phyloP scores from a whole-genome alignment of 2,329 filamentous ascomycete species.

The Chaetomium globosum region DNA sequence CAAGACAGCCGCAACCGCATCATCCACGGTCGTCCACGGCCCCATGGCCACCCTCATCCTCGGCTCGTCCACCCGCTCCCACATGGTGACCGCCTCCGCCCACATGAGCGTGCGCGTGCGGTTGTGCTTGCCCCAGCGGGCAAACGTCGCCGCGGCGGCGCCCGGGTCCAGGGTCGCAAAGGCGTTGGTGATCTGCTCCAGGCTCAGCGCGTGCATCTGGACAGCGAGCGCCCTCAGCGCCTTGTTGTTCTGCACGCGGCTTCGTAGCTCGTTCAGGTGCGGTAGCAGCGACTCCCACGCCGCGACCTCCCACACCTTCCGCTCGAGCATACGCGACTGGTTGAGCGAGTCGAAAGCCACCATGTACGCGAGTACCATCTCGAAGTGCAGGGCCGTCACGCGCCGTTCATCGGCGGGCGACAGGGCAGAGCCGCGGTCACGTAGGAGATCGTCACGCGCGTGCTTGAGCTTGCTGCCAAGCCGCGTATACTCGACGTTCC shows the following conservation, averaged over 20 bases:
- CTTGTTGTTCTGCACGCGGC: slow-evolving; percentile 43
- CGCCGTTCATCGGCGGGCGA: slow-evolving; percentile 46
- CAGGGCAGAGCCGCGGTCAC: slow-evolving; percentile 34
- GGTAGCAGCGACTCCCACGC: slow-evolving; percentile 52
- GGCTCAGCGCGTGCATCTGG: slow-evolving; percentile 49
- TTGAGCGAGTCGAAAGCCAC: slow-evolving; percentile 56
- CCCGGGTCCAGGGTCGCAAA: slow-evolving; percentile 41
- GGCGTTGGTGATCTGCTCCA: slow-evolving; percentile 50
- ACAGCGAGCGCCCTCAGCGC: slow-evolving; percentile 47
- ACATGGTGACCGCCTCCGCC: slow-evolving; percentile 39
- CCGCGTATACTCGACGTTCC: slow-evolving; percentile 44
- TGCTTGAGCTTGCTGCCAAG: slow-evolving; percentile 59
- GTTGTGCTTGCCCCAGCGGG: slow-evolving; percentile 40
- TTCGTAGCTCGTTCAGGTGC: slow-evolving; percentile 48
- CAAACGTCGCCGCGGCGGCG: slow-evolving; percentile 27
- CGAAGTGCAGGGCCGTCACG: slow-evolving; percentile 50
- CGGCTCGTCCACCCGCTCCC: slow-evolving; percentile 40
- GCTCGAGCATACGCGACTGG: slow-evolving; percentile 49
- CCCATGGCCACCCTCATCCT: slow-evolving; percentile 41
- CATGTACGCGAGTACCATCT: slow-evolving; percentile 58
- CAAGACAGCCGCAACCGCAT: slow-evolving; percentile 46
- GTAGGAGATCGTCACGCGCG: slow-evolving; percentile 52
- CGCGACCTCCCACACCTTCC: slow-evolving; percentile 47
- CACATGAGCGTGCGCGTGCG: slow-evolving; percentile 39
- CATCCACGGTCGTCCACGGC: slow-evolving; percentile 51